These are phyloP conservation scores for Haberlea rhodopensis DNA, from an alignment of 257 asterid genomes.

Conservation along the genomic window DNA sequence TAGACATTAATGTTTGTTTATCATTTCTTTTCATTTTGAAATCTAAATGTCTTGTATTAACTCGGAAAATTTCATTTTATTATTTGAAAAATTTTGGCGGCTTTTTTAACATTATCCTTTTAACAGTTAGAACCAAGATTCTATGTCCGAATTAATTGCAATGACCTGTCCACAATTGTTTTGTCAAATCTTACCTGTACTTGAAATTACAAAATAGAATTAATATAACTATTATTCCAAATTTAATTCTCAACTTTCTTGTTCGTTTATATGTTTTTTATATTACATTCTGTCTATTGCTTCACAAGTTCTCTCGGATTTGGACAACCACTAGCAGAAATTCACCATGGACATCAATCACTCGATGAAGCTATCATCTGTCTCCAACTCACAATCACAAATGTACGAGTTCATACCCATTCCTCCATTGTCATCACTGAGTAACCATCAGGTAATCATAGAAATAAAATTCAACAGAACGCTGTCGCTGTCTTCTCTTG, in stretches of 20 bases:
- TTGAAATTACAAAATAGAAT: not conserved
- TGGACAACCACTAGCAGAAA: constrained; percentile 11
- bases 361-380: constrained; percentile 7
- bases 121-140: not conserved
- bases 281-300: too few relatives aligned
- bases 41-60: not conserved
- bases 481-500: not conserved
- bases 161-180: not conserved
- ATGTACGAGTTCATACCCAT: constrained; percentile 24
- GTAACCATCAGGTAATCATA: constrained; percentile 33
- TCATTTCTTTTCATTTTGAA: not conserved
- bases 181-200: not conserved
- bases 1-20: not conserved
- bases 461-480: too few relatives aligned
- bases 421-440: not conserved
- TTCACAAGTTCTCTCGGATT: not conserved
- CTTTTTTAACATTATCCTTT: too few relatives aligned
- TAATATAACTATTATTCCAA: not conserved
- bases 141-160: not conserved
- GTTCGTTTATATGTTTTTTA: not conserved
- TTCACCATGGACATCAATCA: constrained; percentile 16
- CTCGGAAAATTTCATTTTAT: not conserved
- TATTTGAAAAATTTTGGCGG: not conserved
- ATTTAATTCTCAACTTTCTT: not conserved
- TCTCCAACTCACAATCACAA: constrained; percentile 14